phyloP scores from a whole-genome alignment of 495 filamentous ascomycete genomes.

The Penicillium pulvis region DNA sequence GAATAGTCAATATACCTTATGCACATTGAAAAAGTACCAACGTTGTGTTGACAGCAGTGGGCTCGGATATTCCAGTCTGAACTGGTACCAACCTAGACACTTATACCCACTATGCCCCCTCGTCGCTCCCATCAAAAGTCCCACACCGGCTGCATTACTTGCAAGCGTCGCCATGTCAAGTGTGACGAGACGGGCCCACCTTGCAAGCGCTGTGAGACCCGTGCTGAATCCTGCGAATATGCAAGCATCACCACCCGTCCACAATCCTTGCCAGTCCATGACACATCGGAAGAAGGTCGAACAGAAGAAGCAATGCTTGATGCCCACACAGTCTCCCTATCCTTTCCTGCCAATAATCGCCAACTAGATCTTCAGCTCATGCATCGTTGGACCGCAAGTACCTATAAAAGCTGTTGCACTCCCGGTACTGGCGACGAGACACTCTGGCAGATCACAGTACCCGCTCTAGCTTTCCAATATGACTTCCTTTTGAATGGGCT shows the following conservation, averaged over 20 bases:
- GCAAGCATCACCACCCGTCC: neutral
- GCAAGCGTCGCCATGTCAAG: slow-evolving; percentile 10
- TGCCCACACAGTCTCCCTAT: neutral
- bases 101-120: neutral
- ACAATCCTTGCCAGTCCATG: neutral
- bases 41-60: too few species aligned
- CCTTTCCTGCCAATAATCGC: neutral
- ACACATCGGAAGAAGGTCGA: neutral
- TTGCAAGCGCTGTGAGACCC: slow-evolving; percentile 6
- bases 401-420: slow-evolving; percentile 8
- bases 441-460: slow-evolving; percentile 6
- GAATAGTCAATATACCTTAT: too few species aligned
- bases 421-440: slow-evolving; percentile 4
- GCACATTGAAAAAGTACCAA: too few species aligned
- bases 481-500: slow-evolving; percentile 7
- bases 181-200: slow-evolving; percentile 9
- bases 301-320: neutral
- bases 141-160: slow-evolving; percentile 10
- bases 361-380: slow-evolving; percentile 9
- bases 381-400: slow-evolving; percentile 7
- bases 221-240: slow-evolving; percentile 3
- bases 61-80: too few species aligned
- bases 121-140: slow-evolving; percentile 11
- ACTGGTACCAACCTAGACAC: too few species aligned
- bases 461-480: slow-evolving; percentile 1